phyloP scores from a whole-genome alignment of 1,139 yeast species.

The Debaryomyces udenii region DNA sequence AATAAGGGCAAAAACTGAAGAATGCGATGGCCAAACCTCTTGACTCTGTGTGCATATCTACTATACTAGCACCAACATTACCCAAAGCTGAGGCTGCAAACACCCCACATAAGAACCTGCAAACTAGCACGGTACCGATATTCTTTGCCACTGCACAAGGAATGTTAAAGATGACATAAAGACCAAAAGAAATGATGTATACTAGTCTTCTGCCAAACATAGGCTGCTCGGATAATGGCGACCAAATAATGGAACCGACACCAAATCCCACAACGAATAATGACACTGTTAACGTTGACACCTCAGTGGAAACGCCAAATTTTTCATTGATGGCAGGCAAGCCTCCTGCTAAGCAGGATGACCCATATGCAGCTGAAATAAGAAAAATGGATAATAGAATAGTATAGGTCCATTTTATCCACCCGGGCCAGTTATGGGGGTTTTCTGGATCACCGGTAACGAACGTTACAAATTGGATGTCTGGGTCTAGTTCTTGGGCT shows the following conservation, averaged over 20 bases:
- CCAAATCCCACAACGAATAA: slow-evolving; percentile 89
- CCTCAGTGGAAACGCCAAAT: slow-evolving; percentile 73
- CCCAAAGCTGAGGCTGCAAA: slow-evolving; percentile 83
- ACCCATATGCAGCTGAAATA: slow-evolving; percentile 87
- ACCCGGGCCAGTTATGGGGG: slow-evolving; percentile 78
- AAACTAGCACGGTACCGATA: slow-evolving; percentile 76
- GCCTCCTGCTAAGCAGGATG: slow-evolving; percentile 89
- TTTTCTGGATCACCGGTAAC: slow-evolving; percentile 76
- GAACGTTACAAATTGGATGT: slow-evolving; percentile 81
- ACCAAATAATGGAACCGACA: slow-evolving; percentile 88
- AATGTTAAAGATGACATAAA: slow-evolving; percentile 78
- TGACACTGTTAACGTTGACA: slow-evolving; percentile 77
- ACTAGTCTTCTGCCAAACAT: slow-evolving; percentile 83
- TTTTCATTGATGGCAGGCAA: slow-evolving; percentile 62
- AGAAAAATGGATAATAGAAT: slow-evolving; percentile 66
- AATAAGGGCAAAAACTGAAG: slow-evolving; percentile 89
- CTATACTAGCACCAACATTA: slow-evolving; percentile 87
- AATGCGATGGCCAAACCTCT: slow-evolving; percentile 90
- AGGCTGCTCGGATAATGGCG: slow-evolving; percentile 77
- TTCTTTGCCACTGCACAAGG: slow-evolving; percentile 89
- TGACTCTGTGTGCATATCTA: slow-evolving; percentile 78
- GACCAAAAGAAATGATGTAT: slow-evolving; percentile 71
- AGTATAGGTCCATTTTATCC: slow-evolving; percentile 68
- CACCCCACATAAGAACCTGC: slow-evolving; percentile 86
- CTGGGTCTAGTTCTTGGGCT: slow-evolving; percentile 52